Evolutionary conservation across 805 yeast genomes (phyloP).

Genomic region (Lipomyces orientalis): DNA sequence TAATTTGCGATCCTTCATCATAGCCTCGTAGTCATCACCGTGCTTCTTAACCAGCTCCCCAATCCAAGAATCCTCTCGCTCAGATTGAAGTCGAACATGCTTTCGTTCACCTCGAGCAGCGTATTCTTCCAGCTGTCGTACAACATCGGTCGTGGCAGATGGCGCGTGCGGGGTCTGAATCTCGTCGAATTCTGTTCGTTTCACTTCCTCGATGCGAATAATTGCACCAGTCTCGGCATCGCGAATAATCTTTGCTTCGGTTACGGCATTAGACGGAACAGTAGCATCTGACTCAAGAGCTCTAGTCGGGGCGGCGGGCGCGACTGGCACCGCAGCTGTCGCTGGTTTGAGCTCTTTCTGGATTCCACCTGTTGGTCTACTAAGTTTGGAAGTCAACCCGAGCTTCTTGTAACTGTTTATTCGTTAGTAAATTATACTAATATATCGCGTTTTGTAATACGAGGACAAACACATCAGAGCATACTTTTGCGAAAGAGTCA

Average conservation of each 20-base stretch:
- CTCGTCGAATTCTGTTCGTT: constrained; percentile 43
- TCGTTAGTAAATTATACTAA: too few species aligned
- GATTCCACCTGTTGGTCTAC: constrained; percentile 76
- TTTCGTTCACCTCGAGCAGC: constrained; percentile 51
- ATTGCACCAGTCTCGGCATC: constrained; percentile 2
- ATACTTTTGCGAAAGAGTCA: constrained; percentile 78
- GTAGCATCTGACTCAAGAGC: not conserved
- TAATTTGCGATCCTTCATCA: constrained; percentile 79
- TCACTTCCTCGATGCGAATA: not conserved
- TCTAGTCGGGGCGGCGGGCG: not conserved
- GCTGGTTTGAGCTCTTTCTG: constrained; percentile 56
- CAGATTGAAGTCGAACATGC: constrained; percentile 64
- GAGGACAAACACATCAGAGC: constrained; percentile 3
- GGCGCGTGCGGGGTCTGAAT: constrained; percentile 39
- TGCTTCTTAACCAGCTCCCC: constrained; percentile 67
- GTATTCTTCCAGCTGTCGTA: constrained; percentile 69
- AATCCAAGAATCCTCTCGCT: constrained; percentile 78
- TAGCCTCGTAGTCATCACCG: constrained; percentile 87
- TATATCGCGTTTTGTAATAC: too few species aligned
- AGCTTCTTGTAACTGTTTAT: constrained; percentile 62
- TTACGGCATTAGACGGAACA: not conserved
- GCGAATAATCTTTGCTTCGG: constrained; percentile 43
- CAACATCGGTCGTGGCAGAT: constrained; percentile 56
- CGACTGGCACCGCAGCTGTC: not conserved
- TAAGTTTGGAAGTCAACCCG: constrained; percentile 74